Conservation (phyloP, 2,329 filamentous ascomycete species). For the Colletotrichum tamarilloi region DNA sequence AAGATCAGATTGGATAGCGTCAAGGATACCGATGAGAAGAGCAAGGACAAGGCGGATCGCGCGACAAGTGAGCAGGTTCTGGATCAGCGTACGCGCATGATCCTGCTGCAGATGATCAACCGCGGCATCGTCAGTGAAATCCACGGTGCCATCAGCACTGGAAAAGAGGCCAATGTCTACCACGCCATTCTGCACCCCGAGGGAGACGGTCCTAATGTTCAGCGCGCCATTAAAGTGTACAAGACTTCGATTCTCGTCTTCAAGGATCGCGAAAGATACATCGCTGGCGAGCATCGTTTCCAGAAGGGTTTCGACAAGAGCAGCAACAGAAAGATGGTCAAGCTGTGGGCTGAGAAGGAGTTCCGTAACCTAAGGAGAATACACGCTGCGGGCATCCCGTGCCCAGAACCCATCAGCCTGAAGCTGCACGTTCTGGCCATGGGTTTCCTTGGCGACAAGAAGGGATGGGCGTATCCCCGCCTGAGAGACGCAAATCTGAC, state of each 20-base stretch:
- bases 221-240: conserved; percentile 97
- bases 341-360: conserved; percentile 98
- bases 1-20: conserved; percentile 84
- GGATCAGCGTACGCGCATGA: conserved; percentile 94
- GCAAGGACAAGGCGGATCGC: conserved; percentile 90
- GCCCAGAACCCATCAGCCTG: conserved; percentile 88
- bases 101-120: conserved; percentile 96
- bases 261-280: conserved; percentile 97
- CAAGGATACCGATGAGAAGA: conserved; percentile 61
- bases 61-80: conserved; percentile 95
- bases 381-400: conserved; percentile 85
- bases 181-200: conserved; percentile 77
- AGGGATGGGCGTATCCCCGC: conserved; percentile 88
- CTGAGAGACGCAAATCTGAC: conserved; percentile 86
- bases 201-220: conserved; percentile 68
- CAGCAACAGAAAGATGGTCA: conserved; percentile 96
- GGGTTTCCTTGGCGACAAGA: conserved; percentile 89
- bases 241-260: conserved; percentile 98
- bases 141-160: conserved; percentile 94
- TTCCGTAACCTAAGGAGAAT: conserved; percentile 93
- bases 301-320: conserved; percentile 91
- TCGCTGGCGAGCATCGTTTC: conserved; percentile 94
- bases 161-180: conserved; percentile 99
- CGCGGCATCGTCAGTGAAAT: conserved; percentile 89
- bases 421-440: conserved; percentile 96